These are phyloP conservation scores for Zymoseptoria passerinii DNA, from an alignment of 2,329 filamentous ascomycete species.

Conservation along the genomic window DNA sequence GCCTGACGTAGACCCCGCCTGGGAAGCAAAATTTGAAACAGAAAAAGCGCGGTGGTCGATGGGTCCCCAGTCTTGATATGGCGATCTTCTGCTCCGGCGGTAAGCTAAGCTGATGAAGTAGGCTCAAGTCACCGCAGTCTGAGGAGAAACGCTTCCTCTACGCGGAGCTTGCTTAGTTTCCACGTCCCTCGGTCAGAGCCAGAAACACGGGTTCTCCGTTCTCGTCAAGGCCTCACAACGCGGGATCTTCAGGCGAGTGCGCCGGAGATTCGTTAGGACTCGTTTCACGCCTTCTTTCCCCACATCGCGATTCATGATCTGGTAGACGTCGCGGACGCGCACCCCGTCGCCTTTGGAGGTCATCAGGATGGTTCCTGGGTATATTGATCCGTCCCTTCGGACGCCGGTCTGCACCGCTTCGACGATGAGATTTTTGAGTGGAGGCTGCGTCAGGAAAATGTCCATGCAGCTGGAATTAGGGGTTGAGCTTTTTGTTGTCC, in stretches of 20 bases:
- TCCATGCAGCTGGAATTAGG: neutral
- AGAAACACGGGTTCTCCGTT: neutral
- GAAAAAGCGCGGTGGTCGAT: too few species aligned
- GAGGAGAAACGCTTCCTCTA: too few species aligned
- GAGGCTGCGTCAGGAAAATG: neutral
- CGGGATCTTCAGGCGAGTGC: neutral
- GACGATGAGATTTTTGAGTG: neutral
- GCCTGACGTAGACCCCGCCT: too few species aligned
- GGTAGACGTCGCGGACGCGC: neutral
- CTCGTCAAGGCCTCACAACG: neutral
- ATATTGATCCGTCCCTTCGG: neutral
- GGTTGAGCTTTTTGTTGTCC: neutral
- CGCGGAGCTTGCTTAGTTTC: too few species aligned
- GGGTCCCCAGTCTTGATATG: too few species aligned
- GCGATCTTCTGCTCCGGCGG: too few species aligned
- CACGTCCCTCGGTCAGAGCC: too few species aligned
- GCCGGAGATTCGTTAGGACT: neutral
- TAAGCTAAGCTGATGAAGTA: too few species aligned
- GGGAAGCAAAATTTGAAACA: too few species aligned
- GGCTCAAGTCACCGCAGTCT: too few species aligned
- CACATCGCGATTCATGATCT: neutral
- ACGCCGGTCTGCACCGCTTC: neutral
- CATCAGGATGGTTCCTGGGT: neutral
- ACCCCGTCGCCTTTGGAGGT: neutral
- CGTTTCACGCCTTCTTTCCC: neutral